Conservation (phyloP, 2,329 filamentous ascomycete genomes). For the Colletotrichum echinochloae region DNA sequence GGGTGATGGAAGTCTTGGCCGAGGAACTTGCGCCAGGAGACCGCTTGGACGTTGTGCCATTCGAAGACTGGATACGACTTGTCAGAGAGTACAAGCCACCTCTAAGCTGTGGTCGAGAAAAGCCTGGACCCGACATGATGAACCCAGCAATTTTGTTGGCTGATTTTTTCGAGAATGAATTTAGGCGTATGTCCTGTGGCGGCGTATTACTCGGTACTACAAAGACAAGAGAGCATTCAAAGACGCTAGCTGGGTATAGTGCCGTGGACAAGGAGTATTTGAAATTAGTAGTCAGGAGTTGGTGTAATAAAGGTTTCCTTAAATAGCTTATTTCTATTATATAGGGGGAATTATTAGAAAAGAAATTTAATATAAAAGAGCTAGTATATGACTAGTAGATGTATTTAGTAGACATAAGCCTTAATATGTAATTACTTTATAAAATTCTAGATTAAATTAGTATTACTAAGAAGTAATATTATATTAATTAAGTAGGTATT, state of each 20-base stretch:
- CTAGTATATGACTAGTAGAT: too few relatives aligned
- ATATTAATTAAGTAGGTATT: too few relatives aligned
- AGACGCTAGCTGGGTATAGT: neutral
- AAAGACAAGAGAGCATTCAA: neutral
- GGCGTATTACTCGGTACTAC: neutral
- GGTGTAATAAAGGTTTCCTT: neutral
- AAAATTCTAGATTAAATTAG: too few relatives aligned
- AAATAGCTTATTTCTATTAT: conserved; percentile 8
- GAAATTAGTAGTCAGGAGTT: neutral
- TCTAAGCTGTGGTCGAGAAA: neutral
- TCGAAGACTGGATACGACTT: neutral
- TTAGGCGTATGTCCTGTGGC: neutral
- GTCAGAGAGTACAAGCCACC: conserved; percentile 2
- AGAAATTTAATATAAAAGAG: too few relatives aligned
- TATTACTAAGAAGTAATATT: too few relatives aligned
- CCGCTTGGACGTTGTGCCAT: neutral
- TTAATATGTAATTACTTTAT: too few relatives aligned
- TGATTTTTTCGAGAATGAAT: neutral
- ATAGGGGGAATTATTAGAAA: too few relatives aligned
- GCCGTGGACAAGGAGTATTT: neutral
- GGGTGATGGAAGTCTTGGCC: neutral
- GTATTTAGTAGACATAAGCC: too few relatives aligned
- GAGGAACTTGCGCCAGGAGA: neutral
- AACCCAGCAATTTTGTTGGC: neutral
- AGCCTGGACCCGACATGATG: neutral